Evolutionary conservation across 208 protist species (phyloP).

Genomic region (Trypanosoma boissoni): DNA sequence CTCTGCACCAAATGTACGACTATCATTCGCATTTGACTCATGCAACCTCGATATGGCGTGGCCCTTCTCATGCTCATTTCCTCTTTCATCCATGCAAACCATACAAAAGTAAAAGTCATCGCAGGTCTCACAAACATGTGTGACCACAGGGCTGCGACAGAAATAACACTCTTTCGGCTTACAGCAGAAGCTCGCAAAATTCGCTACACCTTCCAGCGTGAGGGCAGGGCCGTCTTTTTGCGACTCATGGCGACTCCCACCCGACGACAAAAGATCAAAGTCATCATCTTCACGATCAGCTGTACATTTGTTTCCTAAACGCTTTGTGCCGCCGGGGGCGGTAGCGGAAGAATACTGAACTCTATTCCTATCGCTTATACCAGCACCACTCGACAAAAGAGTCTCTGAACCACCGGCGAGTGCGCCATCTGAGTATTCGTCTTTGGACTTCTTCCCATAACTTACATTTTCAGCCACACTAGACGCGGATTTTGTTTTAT

Average conservation of each 20-base stretch:
- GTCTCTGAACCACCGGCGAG: constrained; percentile 5
- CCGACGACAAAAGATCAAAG: too few species aligned
- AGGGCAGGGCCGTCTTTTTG: too few species aligned
- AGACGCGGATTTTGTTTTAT: too few species aligned
- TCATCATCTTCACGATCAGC: background rate
- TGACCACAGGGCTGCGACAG: constrained; percentile 40
- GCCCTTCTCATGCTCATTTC: constrained; percentile 27
- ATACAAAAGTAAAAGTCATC: constrained; percentile 55
- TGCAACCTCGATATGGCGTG: constrained; percentile 49
- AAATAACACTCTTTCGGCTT: constrained; percentile 41
- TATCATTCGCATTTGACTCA: constrained; percentile 43
- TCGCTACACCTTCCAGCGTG: background rate
- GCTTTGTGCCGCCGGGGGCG: too few species aligned
- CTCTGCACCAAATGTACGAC: constrained; percentile 45
- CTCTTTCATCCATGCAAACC: constrained; percentile 39
- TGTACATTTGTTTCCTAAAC: too few species aligned
- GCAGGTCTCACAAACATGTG: constrained; percentile 53
- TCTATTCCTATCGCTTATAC: too few species aligned
- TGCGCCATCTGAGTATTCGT: background rate
- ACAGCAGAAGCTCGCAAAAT: constrained; percentile 42
- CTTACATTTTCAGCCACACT: too few species aligned
- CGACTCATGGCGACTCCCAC: too few species aligned
- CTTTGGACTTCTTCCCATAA: too few species aligned
- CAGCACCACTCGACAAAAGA: too few species aligned
- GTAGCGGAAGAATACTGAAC: too few species aligned